phyloP scores from a whole-genome alignment of 2,329 filamentous ascomycete genomes.

The Colletotrichum orbiculare region DNA sequence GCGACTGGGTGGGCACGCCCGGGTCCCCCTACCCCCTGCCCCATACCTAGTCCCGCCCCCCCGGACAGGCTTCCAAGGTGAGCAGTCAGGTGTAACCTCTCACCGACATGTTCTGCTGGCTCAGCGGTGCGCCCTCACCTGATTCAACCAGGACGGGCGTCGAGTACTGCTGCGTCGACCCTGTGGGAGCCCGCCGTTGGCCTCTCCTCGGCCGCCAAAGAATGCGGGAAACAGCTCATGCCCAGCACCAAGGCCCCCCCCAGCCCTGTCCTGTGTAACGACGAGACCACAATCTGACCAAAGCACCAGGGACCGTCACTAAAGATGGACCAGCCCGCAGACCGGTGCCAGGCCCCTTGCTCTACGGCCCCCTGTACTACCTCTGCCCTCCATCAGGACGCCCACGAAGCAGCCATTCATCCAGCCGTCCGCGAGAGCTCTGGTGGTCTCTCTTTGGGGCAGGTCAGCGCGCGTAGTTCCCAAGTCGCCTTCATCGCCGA shows the following conservation, averaged over 20 bases:
- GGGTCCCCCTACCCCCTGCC: neutral
- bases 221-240: neutral
- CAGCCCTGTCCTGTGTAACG: conserved; percentile 18
- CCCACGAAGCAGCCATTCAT: conserved; percentile 5
- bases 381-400: conserved; percentile 34
- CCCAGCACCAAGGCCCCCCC: neutral
- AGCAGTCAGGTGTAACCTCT: conserved; percentile 36
- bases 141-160: neutral
- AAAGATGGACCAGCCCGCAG: conserved; percentile 33
- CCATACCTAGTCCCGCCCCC: conserved; percentile 12
- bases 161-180: neutral
- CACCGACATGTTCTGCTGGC: conserved; percentile 26
- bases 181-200: conserved; percentile 1
- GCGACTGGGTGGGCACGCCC: neutral
- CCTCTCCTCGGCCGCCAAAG: conserved; percentile 1
- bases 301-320: conserved; percentile 20
- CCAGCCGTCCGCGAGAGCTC: neutral
- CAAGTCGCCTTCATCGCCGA: too few relatives aligned
- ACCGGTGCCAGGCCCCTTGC: conserved; percentile 18
- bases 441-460: neutral
- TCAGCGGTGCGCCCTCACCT: conserved; percentile 7
- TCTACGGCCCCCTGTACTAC: conserved; percentile 29
- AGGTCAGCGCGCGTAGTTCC: too few relatives aligned
- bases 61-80: conserved; percentile 21
- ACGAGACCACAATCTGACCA: conserved; percentile 24